Evolutionary conservation across 108 stramenopile species (phyloP).

Genomic region (Poteriospumella lacustris): DNA sequence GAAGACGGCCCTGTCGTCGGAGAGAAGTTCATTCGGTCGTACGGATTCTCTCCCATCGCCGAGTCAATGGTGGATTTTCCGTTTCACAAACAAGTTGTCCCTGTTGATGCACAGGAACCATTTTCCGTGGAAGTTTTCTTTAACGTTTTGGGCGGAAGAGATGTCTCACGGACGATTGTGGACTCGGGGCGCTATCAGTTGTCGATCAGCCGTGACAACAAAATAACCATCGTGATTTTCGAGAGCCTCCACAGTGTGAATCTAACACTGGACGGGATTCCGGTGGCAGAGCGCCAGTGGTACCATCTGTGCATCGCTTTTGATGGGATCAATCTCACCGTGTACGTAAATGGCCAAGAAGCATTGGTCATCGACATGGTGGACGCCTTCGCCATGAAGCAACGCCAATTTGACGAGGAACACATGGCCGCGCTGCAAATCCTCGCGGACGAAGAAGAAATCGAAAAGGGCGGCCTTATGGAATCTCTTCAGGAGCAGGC

Average conservation of each 20-base stretch:
- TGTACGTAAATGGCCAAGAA: background rate
- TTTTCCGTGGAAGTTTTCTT: constrained; percentile 1
- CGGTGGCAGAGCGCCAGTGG: background rate
- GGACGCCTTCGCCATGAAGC: background rate
- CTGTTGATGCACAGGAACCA: background rate
- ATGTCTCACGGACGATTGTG: background rate
- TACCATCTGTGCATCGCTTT: background rate
- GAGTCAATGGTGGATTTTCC: background rate
- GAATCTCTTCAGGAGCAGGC: background rate
- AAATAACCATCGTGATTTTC: background rate
- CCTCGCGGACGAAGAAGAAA: background rate
- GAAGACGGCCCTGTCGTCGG: background rate
- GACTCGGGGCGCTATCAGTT: constrained; percentile 4
- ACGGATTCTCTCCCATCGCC: background rate
- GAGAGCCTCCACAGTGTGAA: background rate
- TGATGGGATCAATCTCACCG: background rate
- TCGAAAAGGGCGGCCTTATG: background rate
- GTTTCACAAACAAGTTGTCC: background rate
- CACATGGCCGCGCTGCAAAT: background rate
- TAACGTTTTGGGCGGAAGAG: background rate
- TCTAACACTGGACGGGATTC: background rate
- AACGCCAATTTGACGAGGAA: background rate
- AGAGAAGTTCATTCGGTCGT: constrained; percentile 4
- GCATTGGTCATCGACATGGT: background rate
- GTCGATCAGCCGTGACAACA: background rate